Base-by-base conservation (phyloP, 805 yeast species). In the Ogataea methylovora region DNA sequence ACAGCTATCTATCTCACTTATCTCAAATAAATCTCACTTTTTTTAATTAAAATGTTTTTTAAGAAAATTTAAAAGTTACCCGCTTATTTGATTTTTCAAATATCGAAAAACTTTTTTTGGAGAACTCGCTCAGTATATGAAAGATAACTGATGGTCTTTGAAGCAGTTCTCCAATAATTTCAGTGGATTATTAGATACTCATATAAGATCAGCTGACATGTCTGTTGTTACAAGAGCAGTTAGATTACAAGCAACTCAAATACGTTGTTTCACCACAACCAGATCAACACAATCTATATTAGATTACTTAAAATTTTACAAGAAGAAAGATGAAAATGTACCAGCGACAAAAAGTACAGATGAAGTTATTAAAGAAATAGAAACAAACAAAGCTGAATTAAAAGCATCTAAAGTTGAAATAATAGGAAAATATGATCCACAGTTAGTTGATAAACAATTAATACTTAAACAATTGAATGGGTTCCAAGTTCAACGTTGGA, bases 261-360 rank as follows among this genome's bases (percentile, higher is more conserved):
- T n/a, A 12, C 33, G 33, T 30, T 8, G 11, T 12, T 40, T 51
- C 23, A 41, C 53, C 10, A 25, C 41, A 4, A 36, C 52, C 0
- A 24, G 32, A n/a, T 29, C 32, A 1, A 33, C 37, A 4, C 18
- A 24, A 6, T 51, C 60, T 1, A 46, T 58, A 6, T 33, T 58
- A 29, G 63, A 58, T 30, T 58, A 54, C 37, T 56, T 58, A 44
- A 57, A 49, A 29, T 46, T 53, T 29, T 52, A 45, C 45, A 58
- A 52, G 32, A 42, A 42, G 26, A 40, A 44, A 29, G 29, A 34
- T 5, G 6, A 37, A 11, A 22, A 33, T 7, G 29, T 35, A 12
- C 41, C 48, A 18, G 36, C 41, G 17, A 45, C 49, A 13, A 49
- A 42, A 29, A 41, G 43, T 9, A 53, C 58, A 14, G 33, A 39